phyloP scores from a whole-genome alignment of 345 rosid species.

The Camelina neglecta region DNA sequence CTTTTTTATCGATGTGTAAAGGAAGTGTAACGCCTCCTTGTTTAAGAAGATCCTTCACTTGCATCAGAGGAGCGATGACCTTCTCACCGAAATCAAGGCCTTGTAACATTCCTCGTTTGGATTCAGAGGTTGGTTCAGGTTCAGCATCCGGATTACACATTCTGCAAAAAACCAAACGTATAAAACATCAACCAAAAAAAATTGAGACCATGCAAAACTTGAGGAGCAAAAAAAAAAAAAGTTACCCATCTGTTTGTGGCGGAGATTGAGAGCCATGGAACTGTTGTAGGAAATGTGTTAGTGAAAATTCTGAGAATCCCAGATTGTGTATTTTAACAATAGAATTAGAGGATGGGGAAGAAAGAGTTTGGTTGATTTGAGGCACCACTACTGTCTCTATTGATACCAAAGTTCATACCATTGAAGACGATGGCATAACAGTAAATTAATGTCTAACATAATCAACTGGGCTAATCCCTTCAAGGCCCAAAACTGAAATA shows the following conservation, averaged over 20 bases:
- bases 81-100: conserved; percentile 76
- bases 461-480: too few species aligned
- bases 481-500: too few species aligned
- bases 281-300: not conserved
- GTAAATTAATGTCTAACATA: too few species aligned
- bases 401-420: too few species aligned
- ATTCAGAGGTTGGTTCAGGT: conserved; percentile 76
- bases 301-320: not conserved
- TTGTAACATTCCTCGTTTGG: conserved; percentile 77
- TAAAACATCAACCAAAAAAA: not conserved
- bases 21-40: conserved; percentile 71
- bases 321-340: too few species aligned
- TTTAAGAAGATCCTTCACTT: conserved; percentile 76
- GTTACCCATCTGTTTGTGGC: conserved; percentile 76
- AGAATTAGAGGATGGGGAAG: too few species aligned
- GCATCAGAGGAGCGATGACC: conserved; percentile 74
- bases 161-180: conserved; percentile 49
- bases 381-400: too few species aligned
- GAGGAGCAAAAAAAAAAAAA: not conserved
- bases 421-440: too few species aligned
- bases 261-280: conserved; percentile 79
- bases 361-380: too few species aligned
- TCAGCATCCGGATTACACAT: conserved; percentile 74
- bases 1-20: conserved; percentile 60
- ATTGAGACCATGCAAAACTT: not conserved